Base-by-base conservation (phyloP, 352 stramenopile genomes). In the Phytophthora idaei region DNA sequence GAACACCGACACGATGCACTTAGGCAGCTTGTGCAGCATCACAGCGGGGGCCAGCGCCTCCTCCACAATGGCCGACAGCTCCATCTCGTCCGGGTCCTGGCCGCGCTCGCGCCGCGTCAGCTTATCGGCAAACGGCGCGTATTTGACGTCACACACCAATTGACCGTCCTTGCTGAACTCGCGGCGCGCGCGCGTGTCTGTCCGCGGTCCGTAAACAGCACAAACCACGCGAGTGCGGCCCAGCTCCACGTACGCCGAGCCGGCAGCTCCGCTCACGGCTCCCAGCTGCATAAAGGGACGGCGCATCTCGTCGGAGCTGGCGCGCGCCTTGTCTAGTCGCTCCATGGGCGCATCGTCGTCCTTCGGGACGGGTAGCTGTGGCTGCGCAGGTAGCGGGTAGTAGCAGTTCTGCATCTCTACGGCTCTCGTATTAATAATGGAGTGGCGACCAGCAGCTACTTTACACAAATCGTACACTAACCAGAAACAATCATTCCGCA, bases 161-260 rank as follows among this genome's bases (percentile, higher is more conserved):
- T 97, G 81, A 0, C 89, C 90, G 62, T 94, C 86, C 51, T 96
- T 88, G 61, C 75, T 95, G 67, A 96, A 97, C 72, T 93, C 83
- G 14, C 83, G 75, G 42, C 83, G 84, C 64, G 79, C 76, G 41
- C 80, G 80, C 44, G 89, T 87, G 67, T 93, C 83, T 41, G 83
- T 92, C 31, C 88, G 87, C 25, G 90, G 91, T 2, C 91, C 92
- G 58, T 97, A 97, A 28, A 97, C 91, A 4, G 89, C 87, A 60
- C 88, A 95, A 5, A 97, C 64, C 28, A 97, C 87, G 42, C 88
- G 89, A 32, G 90, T 97, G 54, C 90, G 87, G 54, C 89, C 78
- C 45, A 96, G 69, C 57, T 97, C 88, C 61, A 97, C 84, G 64
- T 97, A 97, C 14, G 92, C 90, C 8, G 92, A 98, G 21, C 92